Evolutionary conservation across 805 yeast species (phyloP).

Genomic region (Komagataella phaffii): DNA sequence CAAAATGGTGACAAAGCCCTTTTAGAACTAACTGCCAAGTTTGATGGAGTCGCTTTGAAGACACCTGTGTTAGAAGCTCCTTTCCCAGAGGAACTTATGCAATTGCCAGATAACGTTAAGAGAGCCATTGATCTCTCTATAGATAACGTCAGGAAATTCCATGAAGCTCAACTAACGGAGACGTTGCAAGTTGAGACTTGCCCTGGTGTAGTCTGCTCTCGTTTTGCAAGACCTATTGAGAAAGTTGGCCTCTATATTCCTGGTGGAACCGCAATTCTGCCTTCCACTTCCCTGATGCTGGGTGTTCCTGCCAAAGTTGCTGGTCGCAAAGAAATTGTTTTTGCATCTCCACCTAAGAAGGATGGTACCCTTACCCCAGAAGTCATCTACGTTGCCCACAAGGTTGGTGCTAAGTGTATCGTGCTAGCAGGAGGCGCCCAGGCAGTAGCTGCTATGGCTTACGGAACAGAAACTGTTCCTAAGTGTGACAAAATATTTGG

Average conservation of each 20-base stretch:
- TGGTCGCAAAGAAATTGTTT: conserved; percentile 80
- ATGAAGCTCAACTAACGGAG: conserved; percentile 73
- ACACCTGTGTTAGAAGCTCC: conserved; percentile 81
- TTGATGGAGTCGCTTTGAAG: conserved; percentile 67
- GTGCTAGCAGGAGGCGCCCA: conserved; percentile 99
- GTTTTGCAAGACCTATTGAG: conserved; percentile 92
- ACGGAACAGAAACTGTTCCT: conserved; percentile 86
- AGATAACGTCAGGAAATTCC: conserved; percentile 82
- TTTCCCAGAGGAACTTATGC: conserved; percentile 66
- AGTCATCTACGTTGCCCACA: conserved; percentile 93
- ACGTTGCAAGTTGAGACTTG: conserved; percentile 78
- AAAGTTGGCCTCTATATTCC: conserved; percentile 94
- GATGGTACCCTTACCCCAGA: conserved; percentile 94
- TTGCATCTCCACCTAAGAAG: conserved; percentile 92
- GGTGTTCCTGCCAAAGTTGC: conserved; percentile 99
- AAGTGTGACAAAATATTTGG: conserved; percentile 96
- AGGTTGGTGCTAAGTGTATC: conserved; percentile 82
- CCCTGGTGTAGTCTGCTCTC: conserved; percentile 88
- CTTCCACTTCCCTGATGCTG: conserved; percentile 95
- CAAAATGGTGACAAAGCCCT: conserved; percentile 76
- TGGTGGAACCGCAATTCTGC: conserved; percentile 97
- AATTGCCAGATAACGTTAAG: conserved; percentile 58
- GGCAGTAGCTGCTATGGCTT: conserved; percentile 98
- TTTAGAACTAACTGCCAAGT: conserved; percentile 79
- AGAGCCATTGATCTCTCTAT: conserved; percentile 88